Conservation (phyloP, 2,329 filamentous ascomycete genomes). For the Colletotrichum cereale region DNA sequence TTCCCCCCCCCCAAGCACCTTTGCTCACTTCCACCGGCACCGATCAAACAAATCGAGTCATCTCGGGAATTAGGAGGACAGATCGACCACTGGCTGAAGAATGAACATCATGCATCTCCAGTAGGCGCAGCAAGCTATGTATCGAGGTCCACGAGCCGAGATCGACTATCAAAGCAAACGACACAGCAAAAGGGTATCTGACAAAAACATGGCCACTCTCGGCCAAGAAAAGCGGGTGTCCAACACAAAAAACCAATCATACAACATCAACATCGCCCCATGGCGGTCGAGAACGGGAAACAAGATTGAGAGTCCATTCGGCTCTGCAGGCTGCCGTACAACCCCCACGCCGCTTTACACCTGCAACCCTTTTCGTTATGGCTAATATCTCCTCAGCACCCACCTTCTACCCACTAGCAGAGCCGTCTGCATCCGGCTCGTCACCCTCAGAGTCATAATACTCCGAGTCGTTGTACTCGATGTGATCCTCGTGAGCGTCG, state of each 20-base stretch:
- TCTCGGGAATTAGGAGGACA: no score
- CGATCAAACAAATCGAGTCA: no score
- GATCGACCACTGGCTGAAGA: no score
- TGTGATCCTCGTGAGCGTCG: slow-evolving; percentile 33
- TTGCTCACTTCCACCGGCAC: no score
- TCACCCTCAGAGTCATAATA: not conserved
- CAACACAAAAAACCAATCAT: not conserved
- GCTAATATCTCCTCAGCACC: not conserved
- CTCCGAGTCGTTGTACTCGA: slow-evolving; percentile 40
- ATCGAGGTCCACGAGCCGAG: not conserved
- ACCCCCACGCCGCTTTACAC: no score
- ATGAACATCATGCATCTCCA: no score
- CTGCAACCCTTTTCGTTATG: not conserved
- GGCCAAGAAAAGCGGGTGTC: not conserved
- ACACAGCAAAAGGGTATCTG: not conserved
- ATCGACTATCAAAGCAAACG: not conserved
- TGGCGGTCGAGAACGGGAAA: not conserved
- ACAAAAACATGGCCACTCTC: not conserved
- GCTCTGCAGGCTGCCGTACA: no score
- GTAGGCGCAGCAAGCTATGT: no score
- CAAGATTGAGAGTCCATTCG: not conserved
- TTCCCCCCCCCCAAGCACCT: no score
- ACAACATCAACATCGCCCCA: not conserved
- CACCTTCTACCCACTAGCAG: not conserved
- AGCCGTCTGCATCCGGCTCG: not conserved